Conservation (phyloP, 2,329 filamentous ascomycete species). For the Pseudogymnoascus sp. region DNA sequence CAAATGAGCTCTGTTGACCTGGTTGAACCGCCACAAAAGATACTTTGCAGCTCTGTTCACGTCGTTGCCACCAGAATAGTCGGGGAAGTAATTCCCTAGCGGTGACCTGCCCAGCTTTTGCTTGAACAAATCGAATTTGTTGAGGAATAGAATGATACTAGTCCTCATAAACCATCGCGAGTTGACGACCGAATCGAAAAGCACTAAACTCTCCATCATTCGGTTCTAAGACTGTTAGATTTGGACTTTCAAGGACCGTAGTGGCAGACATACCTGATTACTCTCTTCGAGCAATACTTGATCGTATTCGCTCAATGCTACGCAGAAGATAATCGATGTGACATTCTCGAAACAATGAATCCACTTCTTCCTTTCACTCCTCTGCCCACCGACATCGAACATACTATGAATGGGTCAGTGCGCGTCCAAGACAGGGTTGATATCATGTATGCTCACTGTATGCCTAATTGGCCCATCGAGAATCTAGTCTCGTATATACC, state of each 20-base stretch:
- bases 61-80: slow-evolving; percentile 95
- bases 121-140: slow-evolving; percentile 98
- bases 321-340: slow-evolving; percentile 98
- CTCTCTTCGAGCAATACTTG: slow-evolving; percentile 94
- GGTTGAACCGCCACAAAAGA: slow-evolving; percentile 94
- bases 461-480: slow-evolving; percentile 96
- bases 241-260: background rate
- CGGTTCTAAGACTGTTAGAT: slow-evolving; percentile 60
- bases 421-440: background rate
- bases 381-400: slow-evolving; percentile 96
- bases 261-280: slow-evolving; percentile 63
- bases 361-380: slow-evolving; percentile 99
- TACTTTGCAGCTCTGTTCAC: slow-evolving; percentile 98
- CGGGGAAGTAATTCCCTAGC: slow-evolving; percentile 89
- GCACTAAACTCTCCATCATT: slow-evolving; percentile 96
- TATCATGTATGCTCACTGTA: slow-evolving; percentile 64
- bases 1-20: slow-evolving; percentile 91
- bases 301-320: slow-evolving; percentile 95
- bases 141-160: slow-evolving; percentile 96
- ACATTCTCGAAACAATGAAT: slow-evolving; percentile 99
- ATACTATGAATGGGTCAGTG: slow-evolving; percentile 52
- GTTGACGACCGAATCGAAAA: slow-evolving; percentile 98
- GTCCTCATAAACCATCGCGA: slow-evolving; percentile 99
- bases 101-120: slow-evolving; percentile 86
- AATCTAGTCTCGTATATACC: slow-evolving; percentile 99